Base-by-base conservation (phyloP, 140 eudicot genomes). In the Cichorium intybus region DNA sequence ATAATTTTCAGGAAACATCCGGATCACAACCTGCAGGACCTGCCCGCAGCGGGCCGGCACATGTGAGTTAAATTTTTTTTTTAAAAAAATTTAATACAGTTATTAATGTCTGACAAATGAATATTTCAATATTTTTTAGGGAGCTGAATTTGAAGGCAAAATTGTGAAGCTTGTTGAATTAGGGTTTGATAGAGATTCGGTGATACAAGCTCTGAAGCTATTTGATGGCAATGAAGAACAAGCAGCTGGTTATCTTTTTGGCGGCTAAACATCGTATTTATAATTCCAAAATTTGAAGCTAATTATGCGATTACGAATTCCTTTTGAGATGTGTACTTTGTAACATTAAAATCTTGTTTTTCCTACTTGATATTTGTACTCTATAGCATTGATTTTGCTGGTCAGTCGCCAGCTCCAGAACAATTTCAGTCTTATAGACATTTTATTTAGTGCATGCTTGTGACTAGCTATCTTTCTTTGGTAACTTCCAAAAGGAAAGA, bases 221-320 rank as follows among this genome's bases (percentile, higher is more conserved):
- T 83, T 74, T 31, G 77, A 89, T 60, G 99, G 99, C 17, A 93
- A 93, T 23, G 99, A 93, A 82, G 97, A 93, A 55, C 94, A 80
- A 81, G 97, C 99, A 8, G 99, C 99, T 28, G 88, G 95, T 34
- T 86, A 79, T 70, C 99, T 93, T 51, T 93, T 93, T 67, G 97
- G 97, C 9, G 86, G 97, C 41, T 82, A 80, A 80, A 24, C 31
- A 53, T 53, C 17, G 60, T 28, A 18, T 61, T 11, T 26, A 12
- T 62, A 54, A 56, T 66, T 62, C 56, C 8, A 49, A 43, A 29
- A 22, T 45, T 75, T 66, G 33, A 35, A 56, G 39, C 48, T 5
- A 23, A 20, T 24, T 54, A 31, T 9, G 62, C 43, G 24, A 23
- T 24, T 18, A 33, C 52, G n/a, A 50, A 29, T 70, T 21, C 12